Conservation (phyloP, 441 rosid genomes). For the Pelargonium myrrhifolium region DNA sequence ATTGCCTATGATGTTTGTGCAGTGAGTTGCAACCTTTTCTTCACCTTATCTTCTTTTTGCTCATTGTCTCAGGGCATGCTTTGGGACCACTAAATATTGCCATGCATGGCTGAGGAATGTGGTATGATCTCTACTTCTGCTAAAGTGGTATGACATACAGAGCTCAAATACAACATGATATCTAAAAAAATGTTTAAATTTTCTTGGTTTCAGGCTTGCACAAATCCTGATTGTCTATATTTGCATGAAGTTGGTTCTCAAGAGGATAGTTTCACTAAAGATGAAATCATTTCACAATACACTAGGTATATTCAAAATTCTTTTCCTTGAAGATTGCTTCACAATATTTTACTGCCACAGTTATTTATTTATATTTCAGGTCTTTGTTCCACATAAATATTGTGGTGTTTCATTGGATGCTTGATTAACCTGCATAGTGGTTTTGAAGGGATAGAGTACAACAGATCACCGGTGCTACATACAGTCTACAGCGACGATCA, state of each 20-base stretch:
- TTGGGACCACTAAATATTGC: conserved; percentile 69
- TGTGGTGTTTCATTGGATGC: conserved; percentile 1
- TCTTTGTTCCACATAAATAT: too few species aligned
- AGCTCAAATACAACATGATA: neutral
- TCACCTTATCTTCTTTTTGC: conserved; percentile 8
- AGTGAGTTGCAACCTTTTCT: conserved; percentile 3
- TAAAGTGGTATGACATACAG: neutral
- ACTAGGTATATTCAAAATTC: conserved; percentile 41
- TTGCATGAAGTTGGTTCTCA: conserved; percentile 85
- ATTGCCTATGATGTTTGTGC: neutral
- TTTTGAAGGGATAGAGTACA: conserved; percentile 43
- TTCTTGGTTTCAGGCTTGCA: conserved; percentile 53
- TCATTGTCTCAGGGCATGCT: conserved; percentile 42
- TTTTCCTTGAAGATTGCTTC: neutral
- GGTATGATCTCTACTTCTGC: conserved; percentile 24
- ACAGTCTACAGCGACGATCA: conserved; percentile 35
- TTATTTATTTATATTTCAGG: too few species aligned
- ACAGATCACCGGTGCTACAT: conserved; percentile 52
- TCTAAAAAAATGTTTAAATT: conserved; percentile 13
- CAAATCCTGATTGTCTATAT: conserved; percentile 83
- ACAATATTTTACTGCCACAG: neutral
- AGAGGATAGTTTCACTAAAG: conserved; percentile 86
- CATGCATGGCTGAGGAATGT: conserved; percentile 67
- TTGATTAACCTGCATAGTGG: conserved; percentile 21
- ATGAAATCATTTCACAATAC: conserved; percentile 69